Percentiles rank a stretch among this genome's conserved stretches.
phyloP scores from a whole-genome alignment of 2,329 filamentous ascomycete species.

The Parafenestella ontariensis region DNA sequence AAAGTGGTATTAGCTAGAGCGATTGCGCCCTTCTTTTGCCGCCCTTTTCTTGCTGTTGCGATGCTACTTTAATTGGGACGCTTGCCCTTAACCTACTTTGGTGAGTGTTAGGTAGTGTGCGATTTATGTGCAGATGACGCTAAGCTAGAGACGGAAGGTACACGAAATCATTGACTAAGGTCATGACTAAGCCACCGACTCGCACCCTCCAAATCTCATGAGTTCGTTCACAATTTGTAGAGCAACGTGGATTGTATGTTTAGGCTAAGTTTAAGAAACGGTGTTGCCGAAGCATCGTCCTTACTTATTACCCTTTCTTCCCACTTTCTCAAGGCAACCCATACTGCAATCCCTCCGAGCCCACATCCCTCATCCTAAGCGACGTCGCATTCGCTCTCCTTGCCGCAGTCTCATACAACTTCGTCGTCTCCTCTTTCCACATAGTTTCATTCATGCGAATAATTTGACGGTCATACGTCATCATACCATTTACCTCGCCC shows the following conservation, averaged over 20 bases:
- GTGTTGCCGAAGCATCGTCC: not conserved
- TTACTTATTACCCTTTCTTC: not conserved
- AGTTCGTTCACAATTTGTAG: too few relatives aligned
- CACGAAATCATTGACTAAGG: not conserved
- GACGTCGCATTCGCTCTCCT: conserved; percentile 1
- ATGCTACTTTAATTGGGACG: not conserved
- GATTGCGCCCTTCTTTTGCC: not conserved
- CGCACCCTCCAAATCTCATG: too few relatives aligned
- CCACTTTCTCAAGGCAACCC: not conserved
- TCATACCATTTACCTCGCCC: conserved; percentile 74
- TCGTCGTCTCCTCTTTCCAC: conserved; percentile 67
- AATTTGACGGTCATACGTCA: conserved; percentile 72
- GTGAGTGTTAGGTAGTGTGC: not conserved
- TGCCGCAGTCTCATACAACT: conserved; percentile 62
- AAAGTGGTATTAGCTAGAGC: too few relatives aligned
- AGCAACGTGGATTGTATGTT: too few relatives aligned
- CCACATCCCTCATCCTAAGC: not conserved
- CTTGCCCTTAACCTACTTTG: not conserved
- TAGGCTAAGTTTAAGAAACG: too few relatives aligned
- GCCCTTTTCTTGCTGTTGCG: not conserved
- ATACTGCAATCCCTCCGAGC: not conserved
- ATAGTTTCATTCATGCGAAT: conserved; percentile 63
- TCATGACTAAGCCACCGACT: not conserved
- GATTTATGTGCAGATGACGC: not conserved
- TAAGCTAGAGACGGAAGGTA: not conserved